These are phyloP conservation scores for Cladophialophora immunda DNA, from an alignment of 2,329 filamentous ascomycete species.

Conservation along the genomic window DNA sequence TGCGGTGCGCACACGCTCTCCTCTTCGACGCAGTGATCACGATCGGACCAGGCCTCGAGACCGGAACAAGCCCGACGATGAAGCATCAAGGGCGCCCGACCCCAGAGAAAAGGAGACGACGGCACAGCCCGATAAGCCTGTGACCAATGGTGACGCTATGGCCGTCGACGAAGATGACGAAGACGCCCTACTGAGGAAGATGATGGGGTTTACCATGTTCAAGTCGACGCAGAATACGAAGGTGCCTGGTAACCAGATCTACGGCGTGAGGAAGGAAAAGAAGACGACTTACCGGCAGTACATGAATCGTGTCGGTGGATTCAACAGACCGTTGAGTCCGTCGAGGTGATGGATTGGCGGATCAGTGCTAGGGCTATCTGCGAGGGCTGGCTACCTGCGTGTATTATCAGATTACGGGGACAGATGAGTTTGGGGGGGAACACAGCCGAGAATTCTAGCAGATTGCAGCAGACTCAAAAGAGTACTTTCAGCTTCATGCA, in stretches of 20 bases:
- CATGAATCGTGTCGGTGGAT: slow-evolving; percentile 69
- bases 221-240: slow-evolving; percentile 88
- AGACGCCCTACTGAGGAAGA: slow-evolving; percentile 76
- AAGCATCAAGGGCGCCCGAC: slow-evolving; percentile 42
- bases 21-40: slow-evolving; percentile 43
- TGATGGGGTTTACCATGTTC: slow-evolving; percentile 92
- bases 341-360: slow-evolving; percentile 45
- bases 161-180: slow-evolving; percentile 64
- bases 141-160: slow-evolving; percentile 42
- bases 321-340: slow-evolving; percentile 60
- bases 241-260: slow-evolving; percentile 84
- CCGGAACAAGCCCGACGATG: slow-evolving; percentile 45
- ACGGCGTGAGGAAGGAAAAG: slow-evolving; percentile 88
- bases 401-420: background rate
- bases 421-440: background rate
- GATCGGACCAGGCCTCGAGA: slow-evolving; percentile 38
- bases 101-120: slow-evolving; percentile 38
- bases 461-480: background rate
- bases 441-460: background rate
- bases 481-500: background rate
- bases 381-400: background rate
- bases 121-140: slow-evolving; percentile 36
- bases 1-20: slow-evolving; percentile 49
- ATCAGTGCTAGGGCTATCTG: background rate
- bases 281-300: slow-evolving; percentile 96